Conservation (phyloP, 768 basidiomycete genomes). For the Tricholomella constricta region DNA sequence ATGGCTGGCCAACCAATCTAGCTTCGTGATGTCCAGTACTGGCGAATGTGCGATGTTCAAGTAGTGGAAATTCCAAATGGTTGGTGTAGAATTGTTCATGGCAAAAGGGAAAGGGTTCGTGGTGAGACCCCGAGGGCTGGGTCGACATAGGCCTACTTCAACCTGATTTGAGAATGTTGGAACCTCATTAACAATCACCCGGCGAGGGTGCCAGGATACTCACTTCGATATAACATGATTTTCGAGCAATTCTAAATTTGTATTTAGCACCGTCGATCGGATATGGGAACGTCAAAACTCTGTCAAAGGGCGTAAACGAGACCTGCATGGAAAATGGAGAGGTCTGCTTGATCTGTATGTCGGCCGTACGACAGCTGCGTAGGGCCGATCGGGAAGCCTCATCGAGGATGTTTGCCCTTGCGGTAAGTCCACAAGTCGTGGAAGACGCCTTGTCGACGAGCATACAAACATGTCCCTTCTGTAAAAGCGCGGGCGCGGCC, state of each 20-base stretch:
- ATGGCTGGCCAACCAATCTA: slow-evolving; percentile 28
- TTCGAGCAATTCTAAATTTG: slow-evolving; percentile 52
- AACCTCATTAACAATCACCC: too few species aligned
- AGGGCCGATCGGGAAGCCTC: too few species aligned
- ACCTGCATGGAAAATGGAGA: too few species aligned
- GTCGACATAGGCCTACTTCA: slow-evolving; percentile 20
- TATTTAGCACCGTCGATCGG: slow-evolving; percentile 39
- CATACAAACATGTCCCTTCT: too few species aligned
- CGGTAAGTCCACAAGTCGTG: too few species aligned
- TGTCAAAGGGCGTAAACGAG: slow-evolving; percentile 23
- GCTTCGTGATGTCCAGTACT: slow-evolving; percentile 12
- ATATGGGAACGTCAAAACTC: slow-evolving; percentile 42
- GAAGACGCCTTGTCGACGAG: too few species aligned
- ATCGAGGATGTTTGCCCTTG: too few species aligned
- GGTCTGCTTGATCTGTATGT: too few species aligned
- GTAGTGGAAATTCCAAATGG: slow-evolving; percentile 35
- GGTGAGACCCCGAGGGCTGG: too few species aligned
- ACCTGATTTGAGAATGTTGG: slow-evolving; percentile 31
- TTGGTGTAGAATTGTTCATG: slow-evolving; percentile 1
- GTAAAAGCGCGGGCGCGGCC: too few species aligned
- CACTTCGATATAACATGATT: slow-evolving; percentile 53
- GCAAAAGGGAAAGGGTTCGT: slow-evolving; percentile 30
- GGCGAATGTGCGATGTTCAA: slow-evolving; percentile 31
- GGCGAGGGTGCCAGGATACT: slow-evolving; percentile 3
- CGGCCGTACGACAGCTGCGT: too few species aligned